Conservation (phyloP, 805 yeast species). For the Saccharomycopsis sp. region DNA sequence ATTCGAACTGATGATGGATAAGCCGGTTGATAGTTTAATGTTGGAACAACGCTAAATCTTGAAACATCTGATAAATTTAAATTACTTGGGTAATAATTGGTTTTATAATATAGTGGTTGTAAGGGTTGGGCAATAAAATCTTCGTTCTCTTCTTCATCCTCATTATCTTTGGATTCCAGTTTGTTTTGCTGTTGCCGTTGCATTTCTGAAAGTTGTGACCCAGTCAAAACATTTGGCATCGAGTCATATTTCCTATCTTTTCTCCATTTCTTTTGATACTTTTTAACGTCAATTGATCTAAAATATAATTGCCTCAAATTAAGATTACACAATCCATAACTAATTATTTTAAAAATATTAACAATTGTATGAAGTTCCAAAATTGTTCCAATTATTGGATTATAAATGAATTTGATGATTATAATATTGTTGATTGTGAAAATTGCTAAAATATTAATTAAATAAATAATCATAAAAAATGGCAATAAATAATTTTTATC, state of each 20-base stretch:
- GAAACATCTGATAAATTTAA: constrained; percentile 30
- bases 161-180: constrained; percentile 13
- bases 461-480: constrained; percentile 29
- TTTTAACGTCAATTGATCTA: constrained; percentile 19
- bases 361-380: constrained; percentile 36
- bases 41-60: constrained; percentile 40
- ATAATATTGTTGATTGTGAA: constrained; percentile 27
- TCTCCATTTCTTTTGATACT: constrained; percentile 15
- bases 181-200: constrained; percentile 6
- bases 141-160: constrained; percentile 10
- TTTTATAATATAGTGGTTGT: constrained; percentile 30
- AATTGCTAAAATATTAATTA: constrained; percentile 26
- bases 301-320: constrained; percentile 34
- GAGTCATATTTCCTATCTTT: constrained; percentile 3
- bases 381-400: constrained; percentile 38
- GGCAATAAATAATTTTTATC: constrained; percentile 26
- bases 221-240: constrained; percentile 12
- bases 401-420: constrained; percentile 31
- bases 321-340: constrained; percentile 38
- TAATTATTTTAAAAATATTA: constrained; percentile 34
- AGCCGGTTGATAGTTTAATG: constrained; percentile 42
- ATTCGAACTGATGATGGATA: constrained; percentile 33
- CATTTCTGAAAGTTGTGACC: constrained; percentile 16
- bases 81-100: constrained; percentile 34
- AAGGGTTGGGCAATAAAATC: constrained; percentile 21